Base-by-base conservation (phyloP, 2,329 filamentous ascomycete genomes). In the Beauveria bassiana region DNA sequence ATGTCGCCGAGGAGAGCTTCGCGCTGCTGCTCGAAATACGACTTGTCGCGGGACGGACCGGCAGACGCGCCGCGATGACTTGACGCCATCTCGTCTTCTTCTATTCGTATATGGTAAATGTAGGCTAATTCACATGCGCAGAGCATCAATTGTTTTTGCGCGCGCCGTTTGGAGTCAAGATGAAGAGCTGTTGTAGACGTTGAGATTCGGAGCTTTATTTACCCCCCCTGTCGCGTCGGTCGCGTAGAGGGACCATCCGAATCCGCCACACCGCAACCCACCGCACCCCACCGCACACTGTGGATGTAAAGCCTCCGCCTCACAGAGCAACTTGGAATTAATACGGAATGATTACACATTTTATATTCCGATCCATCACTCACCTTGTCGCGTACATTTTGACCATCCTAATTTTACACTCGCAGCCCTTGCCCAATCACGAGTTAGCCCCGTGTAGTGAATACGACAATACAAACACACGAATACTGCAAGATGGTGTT, bases 21-120 rank as follows among this genome's bases (percentile, higher is more conserved):
- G 63, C 90, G 84, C 76, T 93, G 89, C 70, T 88, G 83, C 70
- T 92, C 88, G 68, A 92, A 93, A 68, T 88, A 90, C 0, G 86
- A 78, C 73, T 84, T 85, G 68, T 73, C 68, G 65, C 70, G 64
- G 53, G 56, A 46, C 34, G 68, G 56, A 52, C 71, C 73, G 65
- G 67, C 69, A 24, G 66, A 67, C n/a, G 64, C 63, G 34, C 67
- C 66, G 43, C 65, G 68, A 43, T 69, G 68, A 61, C 72, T 69
- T 8, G 73, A 71, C 24, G 72, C 69, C 72, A 75, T 76, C 62
- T 52, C 64, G 18, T 46, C 43, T 31, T 51, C 22, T 16, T 6
- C 0, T 16, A 3, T 38, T 38, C 12, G 34, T 51, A 31, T 51
- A 12, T 12, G 24, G n/a, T 38, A 7, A 20, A 14, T 3, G 7